Percentiles rank a stretch among this genome's conserved stretches.
These are phyloP conservation scores for Gynandropsis gynandra DNA, from an alignment of 345 rosid species.

Conservation along the genomic window DNA sequence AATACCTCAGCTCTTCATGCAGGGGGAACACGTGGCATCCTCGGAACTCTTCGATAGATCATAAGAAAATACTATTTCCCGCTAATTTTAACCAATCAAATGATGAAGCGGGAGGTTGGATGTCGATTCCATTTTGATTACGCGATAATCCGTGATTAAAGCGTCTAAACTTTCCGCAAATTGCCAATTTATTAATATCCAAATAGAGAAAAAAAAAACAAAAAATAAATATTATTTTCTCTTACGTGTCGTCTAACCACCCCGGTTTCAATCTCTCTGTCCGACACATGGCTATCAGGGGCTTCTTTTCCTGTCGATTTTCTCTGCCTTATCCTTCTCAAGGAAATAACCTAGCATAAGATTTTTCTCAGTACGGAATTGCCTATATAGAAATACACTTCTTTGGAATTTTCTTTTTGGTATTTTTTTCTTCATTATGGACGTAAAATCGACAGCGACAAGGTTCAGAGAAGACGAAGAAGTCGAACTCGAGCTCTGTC, in stretches of 20 bases:
- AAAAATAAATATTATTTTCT: neutral
- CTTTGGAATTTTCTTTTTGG: neutral
- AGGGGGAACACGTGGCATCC: slow-evolving; percentile 14
- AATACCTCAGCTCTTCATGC: neutral
- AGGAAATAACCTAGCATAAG: slow-evolving; percentile 7
- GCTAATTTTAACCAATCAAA: slow-evolving; percentile 25
- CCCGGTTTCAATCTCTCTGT: slow-evolving; percentile 15
- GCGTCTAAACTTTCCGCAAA: slow-evolving; percentile 24
- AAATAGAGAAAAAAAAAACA: slow-evolving; percentile 1
- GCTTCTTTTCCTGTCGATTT: slow-evolving; percentile 4
- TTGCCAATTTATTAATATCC: slow-evolving; percentile 12
- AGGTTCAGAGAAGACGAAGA: slow-evolving; percentile 31
- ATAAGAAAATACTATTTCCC: slow-evolving; percentile 7
- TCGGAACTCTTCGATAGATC: slow-evolving; percentile 4
- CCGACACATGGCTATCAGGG: slow-evolving; percentile 38
- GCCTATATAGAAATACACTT: neutral
- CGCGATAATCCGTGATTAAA: slow-evolving; percentile 32
- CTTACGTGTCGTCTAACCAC: slow-evolving; percentile 35
- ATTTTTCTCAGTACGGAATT: neutral
- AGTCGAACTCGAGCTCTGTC: slow-evolving; percentile 52
- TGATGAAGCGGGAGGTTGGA: slow-evolving; percentile 1
- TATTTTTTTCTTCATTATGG: slow-evolving; percentile 10
- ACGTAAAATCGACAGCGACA: slow-evolving; percentile 17
- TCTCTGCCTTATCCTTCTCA: neutral
- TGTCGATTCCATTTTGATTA: slow-evolving; percentile 3